Conservation (phyloP, 2,329 filamentous ascomycete species). For the Stachybotrys chlorohalonatus region DNA sequence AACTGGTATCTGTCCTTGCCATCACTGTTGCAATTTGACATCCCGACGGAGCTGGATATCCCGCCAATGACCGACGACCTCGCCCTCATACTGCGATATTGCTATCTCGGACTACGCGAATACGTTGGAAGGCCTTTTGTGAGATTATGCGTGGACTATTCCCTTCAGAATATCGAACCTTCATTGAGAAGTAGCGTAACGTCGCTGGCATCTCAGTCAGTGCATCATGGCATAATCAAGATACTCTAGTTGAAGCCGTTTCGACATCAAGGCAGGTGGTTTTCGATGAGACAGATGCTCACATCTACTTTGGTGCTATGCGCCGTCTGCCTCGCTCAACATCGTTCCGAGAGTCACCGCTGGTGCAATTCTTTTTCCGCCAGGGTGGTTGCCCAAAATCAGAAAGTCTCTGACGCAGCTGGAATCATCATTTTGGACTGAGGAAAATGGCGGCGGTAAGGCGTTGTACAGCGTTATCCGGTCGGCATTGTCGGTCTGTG, state of each 20-base stretch:
- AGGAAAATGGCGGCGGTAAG: neutral
- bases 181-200: neutral
- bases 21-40: neutral
- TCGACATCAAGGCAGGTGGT: neutral
- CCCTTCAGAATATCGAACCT: neutral
- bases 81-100: neutral
- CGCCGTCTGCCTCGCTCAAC: neutral
- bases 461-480: neutral
- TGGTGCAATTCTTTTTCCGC: neutral
- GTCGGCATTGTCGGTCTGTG: neutral
- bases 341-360: neutral
- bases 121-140: neutral
- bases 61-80: neutral
- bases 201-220: neutral
- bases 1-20: neutral
- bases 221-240: neutral
- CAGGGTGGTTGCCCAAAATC: neutral
- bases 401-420: neutral
- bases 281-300: neutral
- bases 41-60: neutral
- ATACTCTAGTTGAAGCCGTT: neutral
- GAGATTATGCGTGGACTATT: neutral
- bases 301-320: neutral
- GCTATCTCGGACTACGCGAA: neutral
- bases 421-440: neutral